These are phyloP conservation scores for Malus hybrid DNA, from an alignment of 331 rosid genomes.

Conservation along the genomic window DNA sequence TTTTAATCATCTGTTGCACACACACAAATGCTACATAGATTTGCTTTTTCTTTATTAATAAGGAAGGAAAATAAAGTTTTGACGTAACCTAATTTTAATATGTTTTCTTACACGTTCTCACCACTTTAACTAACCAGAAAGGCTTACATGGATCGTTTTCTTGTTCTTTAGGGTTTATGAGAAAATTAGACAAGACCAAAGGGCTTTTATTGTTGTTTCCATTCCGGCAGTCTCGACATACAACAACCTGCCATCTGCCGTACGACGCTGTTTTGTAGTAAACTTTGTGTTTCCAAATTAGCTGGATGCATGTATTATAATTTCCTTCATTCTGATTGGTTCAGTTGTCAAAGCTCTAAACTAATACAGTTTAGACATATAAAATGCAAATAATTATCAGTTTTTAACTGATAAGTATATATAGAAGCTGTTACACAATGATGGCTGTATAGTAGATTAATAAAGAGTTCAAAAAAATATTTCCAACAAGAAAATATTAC, in stretches of 20 bases:
- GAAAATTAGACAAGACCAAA: not conserved
- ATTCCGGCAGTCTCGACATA: not conserved
- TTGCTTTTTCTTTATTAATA: too few relatives aligned
- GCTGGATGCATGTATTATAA: not conserved
- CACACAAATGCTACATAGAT: too few relatives aligned
- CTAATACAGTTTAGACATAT: not conserved
- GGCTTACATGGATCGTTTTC: too few relatives aligned
- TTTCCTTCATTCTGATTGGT: not conserved
- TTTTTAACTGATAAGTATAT: not conserved
- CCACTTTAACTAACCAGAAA: too few relatives aligned
- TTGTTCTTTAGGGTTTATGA: not conserved
- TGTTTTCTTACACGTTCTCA: too few relatives aligned
- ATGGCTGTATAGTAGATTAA: too few relatives aligned
- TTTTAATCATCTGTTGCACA: too few relatives aligned
- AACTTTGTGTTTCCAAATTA: not conserved
- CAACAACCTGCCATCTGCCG: not conserved
- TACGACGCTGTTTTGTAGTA: not conserved
- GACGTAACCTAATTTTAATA: too few relatives aligned
- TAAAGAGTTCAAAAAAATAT: too few relatives aligned
- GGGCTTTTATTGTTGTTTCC: not conserved
- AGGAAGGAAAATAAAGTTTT: too few relatives aligned
- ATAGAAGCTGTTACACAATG: too few relatives aligned
- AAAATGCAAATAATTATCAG: not conserved
- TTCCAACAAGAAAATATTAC: too few relatives aligned
- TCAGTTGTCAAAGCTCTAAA: not conserved